A percentile compares a stretch with the other conserved stretches of the same genome.
Conservation (phyloP, 2,329 filamentous ascomycete species). For the Claviceps sp. region DNA sequence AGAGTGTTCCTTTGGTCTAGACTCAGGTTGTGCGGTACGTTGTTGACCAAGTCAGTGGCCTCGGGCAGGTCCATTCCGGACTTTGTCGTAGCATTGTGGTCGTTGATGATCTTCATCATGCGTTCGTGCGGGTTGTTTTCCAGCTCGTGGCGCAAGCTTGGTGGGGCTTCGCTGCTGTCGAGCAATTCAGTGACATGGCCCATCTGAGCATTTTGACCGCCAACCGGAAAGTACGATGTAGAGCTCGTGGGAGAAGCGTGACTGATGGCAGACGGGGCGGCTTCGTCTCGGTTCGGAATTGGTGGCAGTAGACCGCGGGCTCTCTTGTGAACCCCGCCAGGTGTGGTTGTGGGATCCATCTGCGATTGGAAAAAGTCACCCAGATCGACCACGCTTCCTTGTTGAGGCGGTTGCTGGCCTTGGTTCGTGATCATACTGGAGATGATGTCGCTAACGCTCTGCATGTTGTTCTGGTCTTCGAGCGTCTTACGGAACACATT, state of each 20-base stretch:
- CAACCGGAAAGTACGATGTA: conserved; percentile 12
- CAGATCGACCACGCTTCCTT: conserved; percentile 47
- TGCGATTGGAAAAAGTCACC: conserved; percentile 43
- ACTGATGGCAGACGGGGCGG: conserved; percentile 14
- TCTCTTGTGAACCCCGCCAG: conserved; percentile 34
- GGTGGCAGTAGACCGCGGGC: conserved; percentile 40
- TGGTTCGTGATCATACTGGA: conserved; percentile 55
- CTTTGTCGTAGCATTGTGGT: conserved; percentile 42
- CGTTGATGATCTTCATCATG: conserved; percentile 54
- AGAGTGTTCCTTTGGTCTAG: conserved; percentile 45
- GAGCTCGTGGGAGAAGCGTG: conserved; percentile 17
- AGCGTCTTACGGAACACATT: conserved; percentile 92
- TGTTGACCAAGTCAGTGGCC: conserved; percentile 34
- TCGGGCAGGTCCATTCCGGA: conserved; percentile 39
- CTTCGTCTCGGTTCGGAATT: conserved; percentile 28
- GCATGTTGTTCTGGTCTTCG: conserved; percentile 55
- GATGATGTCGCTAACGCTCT: conserved; percentile 77
- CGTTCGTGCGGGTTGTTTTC: conserved; percentile 44
- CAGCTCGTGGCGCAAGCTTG: conserved; percentile 41
- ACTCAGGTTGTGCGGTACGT: conserved; percentile 39
- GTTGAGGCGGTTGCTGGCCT: conserved; percentile 29
- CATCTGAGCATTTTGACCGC: conserved; percentile 29
- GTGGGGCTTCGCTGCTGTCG: conserved; percentile 37
- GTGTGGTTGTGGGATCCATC: conserved; percentile 22
- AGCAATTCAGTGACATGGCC: conserved; percentile 48